Base-by-base conservation (phyloP, 2,329 filamentous ascomycete species). In the Beauveria sp. region DNA sequence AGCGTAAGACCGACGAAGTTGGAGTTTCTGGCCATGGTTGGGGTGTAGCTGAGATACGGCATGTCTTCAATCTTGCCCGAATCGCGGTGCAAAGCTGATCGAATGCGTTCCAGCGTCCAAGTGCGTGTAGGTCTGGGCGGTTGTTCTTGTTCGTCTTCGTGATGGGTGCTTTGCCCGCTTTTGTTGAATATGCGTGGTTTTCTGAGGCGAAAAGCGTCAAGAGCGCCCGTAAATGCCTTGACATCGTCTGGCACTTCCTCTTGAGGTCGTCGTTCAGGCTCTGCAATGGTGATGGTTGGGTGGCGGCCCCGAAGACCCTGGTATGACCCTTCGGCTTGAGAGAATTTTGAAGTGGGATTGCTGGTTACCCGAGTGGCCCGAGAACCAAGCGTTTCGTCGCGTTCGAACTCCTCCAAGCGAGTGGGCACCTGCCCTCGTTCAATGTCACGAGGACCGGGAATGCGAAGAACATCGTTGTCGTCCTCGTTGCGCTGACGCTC, bases 11-110 rank as follows among this genome's bases (percentile, higher is more conserved):
- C 91, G 14, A 95, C 82, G 70, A 98, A 99, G 43, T 90, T 88
- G 12, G 93, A 98, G 72, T 99, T 99, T 65, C 95, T 86, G 26
- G 89, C 93, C 59, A 97, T 84, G 0, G 95, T 99, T 2, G 95
- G 91, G 63, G 93, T 88, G 84, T 91, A 98, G 73, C 91, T 97
- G 57, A 99, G 82, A 72, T 99, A 99, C 0, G 95, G 95, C 77
- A 91, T 89, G 38, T 86, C 80, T 2, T 76, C 76, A n/a, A 74
- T 71, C 63, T 80, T 79, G 52, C 22, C 26, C 14, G 60, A 43
- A 47, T 83, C 81, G 26, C 84, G 78, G 16, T 81, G 81, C 60
- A 82, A 75, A 9, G 75, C 82, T 0, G 79, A 81, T 62, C 81
- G 80, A 65, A 93, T 79, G 61, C 77, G 86, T 53, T 78, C 82